Base-by-base conservation (phyloP, 495 filamentous ascomycete genomes). In the Hyaloscypha variabilis region DNA sequence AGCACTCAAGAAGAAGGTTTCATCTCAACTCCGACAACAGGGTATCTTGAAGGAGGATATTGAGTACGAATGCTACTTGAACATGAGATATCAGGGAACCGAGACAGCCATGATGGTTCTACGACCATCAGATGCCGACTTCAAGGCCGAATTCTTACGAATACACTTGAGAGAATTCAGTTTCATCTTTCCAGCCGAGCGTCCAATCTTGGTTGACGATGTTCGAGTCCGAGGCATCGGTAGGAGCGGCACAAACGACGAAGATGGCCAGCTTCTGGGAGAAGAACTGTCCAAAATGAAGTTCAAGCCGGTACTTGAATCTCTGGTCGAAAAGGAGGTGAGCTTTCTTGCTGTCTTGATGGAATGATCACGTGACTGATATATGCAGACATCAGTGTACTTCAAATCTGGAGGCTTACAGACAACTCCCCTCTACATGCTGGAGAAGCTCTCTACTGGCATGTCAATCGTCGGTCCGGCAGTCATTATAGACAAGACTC, bases 51-150 rank as follows among this genome's bases (percentile, higher is more conserved):
- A 71, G 6, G 75, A 74, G 3, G 76, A 82, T 66, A 79, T 84
- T 8, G 73, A 74, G 8, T 78, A 82, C 49, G 82, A 85, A 54
- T 69, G 79, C 24, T 85, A 82, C 69, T 70, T 86, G 36, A 86
- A 85, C 66, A 76, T 86, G 72, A 79, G 83, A 1, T 86, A 85
- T 34, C 77, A 81, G 39, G 83, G 83, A 6, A 83, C 81, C 1
- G 82, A 85, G 54, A 86, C 82, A 0, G 79, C 77, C 23, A 67
- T 86, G 31, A 85, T 84, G 81, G 79, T 86, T 28, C 46, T 79
- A 56, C 73, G 78, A 26, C 74, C 77, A 0, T 73, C 77, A n/a
- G 74, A 72, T 14, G 72, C 72, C 5, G 75, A 79, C 23, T 85
- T 80, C 65, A 54, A 75, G 23, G 72, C 76, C 29, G 75, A 77